These are phyloP conservation scores for Nematocida sp. DNA, from an alignment of 371 early-diverging fungal species.

Conservation along the genomic window DNA sequence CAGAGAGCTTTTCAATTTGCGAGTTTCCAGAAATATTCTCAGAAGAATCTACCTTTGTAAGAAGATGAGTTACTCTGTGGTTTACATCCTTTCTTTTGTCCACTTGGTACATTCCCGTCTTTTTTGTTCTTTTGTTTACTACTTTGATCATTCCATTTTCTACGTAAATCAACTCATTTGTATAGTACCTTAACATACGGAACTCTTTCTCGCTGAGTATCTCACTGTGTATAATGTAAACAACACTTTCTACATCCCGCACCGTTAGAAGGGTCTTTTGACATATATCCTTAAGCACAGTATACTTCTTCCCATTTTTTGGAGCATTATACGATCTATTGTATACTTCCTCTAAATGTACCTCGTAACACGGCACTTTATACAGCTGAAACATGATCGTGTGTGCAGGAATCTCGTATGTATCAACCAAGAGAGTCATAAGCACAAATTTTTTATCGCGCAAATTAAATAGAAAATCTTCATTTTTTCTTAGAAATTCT, in stretches of 20 bases:
- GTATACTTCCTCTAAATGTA: constrained; percentile 36
- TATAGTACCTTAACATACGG: constrained; percentile 36
- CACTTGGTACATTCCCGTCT: constrained; percentile 20
- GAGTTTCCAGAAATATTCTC: neutral
- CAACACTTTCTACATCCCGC: constrained; percentile 41
- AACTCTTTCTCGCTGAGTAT: constrained; percentile 50
- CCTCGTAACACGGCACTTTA: constrained; percentile 39
- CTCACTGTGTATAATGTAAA: constrained; percentile 46
- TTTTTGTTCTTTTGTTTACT: constrained; percentile 43
- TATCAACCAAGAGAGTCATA: constrained; percentile 55
- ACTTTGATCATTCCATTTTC: constrained; percentile 16
- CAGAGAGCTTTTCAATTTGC: neutral
- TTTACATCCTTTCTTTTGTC: neutral
- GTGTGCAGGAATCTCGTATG: constrained; percentile 41
- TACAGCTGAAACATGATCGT: constrained; percentile 51
- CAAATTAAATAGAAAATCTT: no score
- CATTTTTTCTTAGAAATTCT: constrained; percentile 29
- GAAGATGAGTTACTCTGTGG: constrained; percentile 10
- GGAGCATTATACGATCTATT: constrained; percentile 20
- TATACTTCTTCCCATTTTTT: constrained; percentile 29
- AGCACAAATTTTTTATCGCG: constrained; percentile 48
- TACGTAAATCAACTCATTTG: constrained; percentile 47
- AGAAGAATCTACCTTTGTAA: neutral
- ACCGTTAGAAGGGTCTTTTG: constrained; percentile 38
- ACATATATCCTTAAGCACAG: constrained; percentile 39